Base-by-base conservation (phyloP, 306 rosid species). In the Acacia acuminata region DNA sequence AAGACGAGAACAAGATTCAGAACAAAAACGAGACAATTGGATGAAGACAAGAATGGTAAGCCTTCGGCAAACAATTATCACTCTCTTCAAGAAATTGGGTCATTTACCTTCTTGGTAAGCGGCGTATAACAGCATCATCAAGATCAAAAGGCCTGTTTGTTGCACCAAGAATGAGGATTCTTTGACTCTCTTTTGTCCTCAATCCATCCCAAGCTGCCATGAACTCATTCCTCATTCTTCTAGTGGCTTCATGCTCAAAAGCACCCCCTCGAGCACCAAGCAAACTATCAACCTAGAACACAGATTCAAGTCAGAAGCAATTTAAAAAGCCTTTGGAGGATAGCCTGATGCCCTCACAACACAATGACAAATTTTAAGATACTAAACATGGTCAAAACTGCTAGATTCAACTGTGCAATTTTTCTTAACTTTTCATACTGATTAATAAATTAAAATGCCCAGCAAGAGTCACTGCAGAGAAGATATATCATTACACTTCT, bases 201-300 rank as follows among this genome's bases (percentile, higher is more conserved):
- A 96, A 89, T 84, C 99, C 99, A 70, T 96, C 98, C 99, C 99
- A 96, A 73, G 99, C 99, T 60, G 99, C 97, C 99, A 96, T 96
- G 85, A 96, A 96, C 89, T 96, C 98, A 8, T 96, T 96, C 89
- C 98, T 93, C 99, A 96, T 96, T 90, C 99, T 92, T 85, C 99
- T 91, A 77, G 99, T 94, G 70, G 99, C 99, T 82, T 96, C 98
- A 77, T 96, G 99, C 86, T 96, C 99, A 83, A 88, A 92, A 83
- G 98, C 85, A 81, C 99, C 99, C 73, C 99, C 99, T 79, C 99
- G 94, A 56, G 99, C 99, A 77, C 99, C 99, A 79, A 96, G 99
- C 86, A 96, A 89, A 91, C 98, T 94, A 89, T 96, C 99, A 83
- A 96, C 93, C 99, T 96, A 82, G 60, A 44, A 77, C 25, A 79